phyloP scores from a whole-genome alignment of 129 eudicot species.

The Flaveria trinervia region DNA sequence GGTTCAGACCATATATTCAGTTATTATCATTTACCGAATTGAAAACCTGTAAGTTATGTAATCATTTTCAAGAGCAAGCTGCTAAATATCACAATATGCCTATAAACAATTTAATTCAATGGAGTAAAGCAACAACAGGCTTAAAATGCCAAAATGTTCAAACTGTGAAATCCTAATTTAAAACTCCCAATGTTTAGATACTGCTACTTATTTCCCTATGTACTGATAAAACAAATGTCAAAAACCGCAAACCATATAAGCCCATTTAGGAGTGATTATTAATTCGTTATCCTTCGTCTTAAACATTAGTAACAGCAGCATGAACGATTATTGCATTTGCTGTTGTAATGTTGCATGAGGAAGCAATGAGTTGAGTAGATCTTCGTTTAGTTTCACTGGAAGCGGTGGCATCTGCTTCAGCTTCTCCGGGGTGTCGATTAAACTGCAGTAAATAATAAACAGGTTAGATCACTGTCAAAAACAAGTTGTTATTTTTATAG shows the following conservation, averaged over 20 bases:
- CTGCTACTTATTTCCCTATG: conserved; percentile 35
- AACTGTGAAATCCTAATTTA: conserved; percentile 28
- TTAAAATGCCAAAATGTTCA: conserved; percentile 12
- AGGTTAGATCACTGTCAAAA: not conserved
- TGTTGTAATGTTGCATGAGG: conserved; percentile 43
- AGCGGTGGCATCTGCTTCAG: conserved; percentile 80
- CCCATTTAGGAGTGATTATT: conserved; percentile 24
- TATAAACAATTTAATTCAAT: not conserved
- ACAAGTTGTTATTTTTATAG: not conserved
- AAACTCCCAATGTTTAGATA: conserved; percentile 20
- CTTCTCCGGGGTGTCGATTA: conserved; percentile 50
- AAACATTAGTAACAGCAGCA: not conserved
- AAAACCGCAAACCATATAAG: conserved; percentile 11
- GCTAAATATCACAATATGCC: not conserved
- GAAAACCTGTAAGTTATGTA: not conserved
- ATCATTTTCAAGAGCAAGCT: not conserved
- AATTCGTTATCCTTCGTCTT: not conserved
- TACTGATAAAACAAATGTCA: conserved; percentile 18
- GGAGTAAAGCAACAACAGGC: conserved; percentile 2
- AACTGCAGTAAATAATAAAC: conserved; percentile 42
- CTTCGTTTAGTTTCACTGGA: conserved; percentile 68
- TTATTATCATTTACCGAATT: too few relatives aligned
- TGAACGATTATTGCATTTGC: conserved; percentile 5
- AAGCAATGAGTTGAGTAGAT: conserved; percentile 62
- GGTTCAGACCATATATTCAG: too few relatives aligned